Base-by-base conservation (phyloP, 768 basidiomycete species). In the Collybiopsis luxurians region DNA sequence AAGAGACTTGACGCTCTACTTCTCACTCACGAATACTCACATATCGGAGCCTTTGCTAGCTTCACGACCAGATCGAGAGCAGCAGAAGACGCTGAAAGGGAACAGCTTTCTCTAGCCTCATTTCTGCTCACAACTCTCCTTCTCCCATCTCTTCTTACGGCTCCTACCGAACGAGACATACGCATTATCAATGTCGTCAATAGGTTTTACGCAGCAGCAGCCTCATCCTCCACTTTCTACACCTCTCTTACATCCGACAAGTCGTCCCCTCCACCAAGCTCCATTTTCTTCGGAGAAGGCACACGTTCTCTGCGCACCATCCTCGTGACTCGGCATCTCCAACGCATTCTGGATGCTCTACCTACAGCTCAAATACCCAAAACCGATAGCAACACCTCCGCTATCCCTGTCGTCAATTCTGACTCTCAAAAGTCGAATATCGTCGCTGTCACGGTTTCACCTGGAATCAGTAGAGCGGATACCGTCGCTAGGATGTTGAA, bases 121-220 rank as follows among this genome's bases (percentile, higher is more conserved):
- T 95, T 94, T 71, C 73, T 94, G 55, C 78, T 95, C 4, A 77
- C 82, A 6, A 95, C 92, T 1, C 75, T 91, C 5, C 78, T 97
- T 0, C 79, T 96, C 0, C 93, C 94, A 2, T 77, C 82, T 27
- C 74, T 96, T 3, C 83, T 97, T 15, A 84, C 89, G 24, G 87
- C 90, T 0, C 93, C 94, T 0, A 77, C 80, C n/a, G 94, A 95
- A 66, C 81, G 94, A 34, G 91, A 95, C 60, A 92, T 97, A 40
- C 87, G 95, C n/a, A 82, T 97, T 60, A 75, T 98, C 66, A 86
- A 86, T 55, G 77, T 94, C 39, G 81, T 95, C 66, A 93, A 94
- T 57, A 93, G 93, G 2, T 92, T 92, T 62, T 97, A 96, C 63
- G 86, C 92, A 2, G 92, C 95, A 1, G 88, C 91, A 0, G 75